phyloP scores from a whole-genome alignment of 2,329 filamentous ascomycete species.

The Phaeosphaeria sp. region DNA sequence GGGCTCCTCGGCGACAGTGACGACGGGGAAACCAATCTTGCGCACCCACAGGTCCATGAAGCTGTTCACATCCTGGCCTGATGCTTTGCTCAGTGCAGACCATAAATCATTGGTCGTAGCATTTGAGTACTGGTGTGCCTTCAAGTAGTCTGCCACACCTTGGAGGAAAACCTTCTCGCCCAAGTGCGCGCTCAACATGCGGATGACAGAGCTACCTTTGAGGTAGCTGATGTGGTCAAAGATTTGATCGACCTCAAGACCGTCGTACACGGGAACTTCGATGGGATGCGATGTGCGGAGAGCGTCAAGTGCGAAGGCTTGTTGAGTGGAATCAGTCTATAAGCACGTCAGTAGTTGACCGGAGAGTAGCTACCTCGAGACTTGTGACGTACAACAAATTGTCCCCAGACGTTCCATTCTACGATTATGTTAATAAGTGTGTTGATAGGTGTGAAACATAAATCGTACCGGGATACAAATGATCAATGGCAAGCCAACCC shows the following conservation, averaged over 20 bases:
- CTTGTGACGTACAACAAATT: constrained; percentile 78
- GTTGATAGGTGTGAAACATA: not conserved
- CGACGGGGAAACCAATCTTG: constrained; percentile 91
- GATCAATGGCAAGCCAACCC: constrained; percentile 89
- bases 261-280: constrained; percentile 91
- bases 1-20: constrained; percentile 83
- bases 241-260: constrained; percentile 95
- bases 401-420: constrained; percentile 97
- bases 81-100: constrained; percentile 85
- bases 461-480: constrained; percentile 76
- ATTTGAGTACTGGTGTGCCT: constrained; percentile 85
- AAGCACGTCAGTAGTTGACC: constrained; percentile 46
- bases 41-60: constrained; percentile 97
- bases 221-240: constrained; percentile 97
- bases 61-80: constrained; percentile 80
- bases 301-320: constrained; percentile 86
- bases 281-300: constrained; percentile 94
- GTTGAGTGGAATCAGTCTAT: constrained; percentile 87
- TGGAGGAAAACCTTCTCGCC: constrained; percentile 87
- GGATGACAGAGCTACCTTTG: constrained; percentile 94
- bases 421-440: constrained; percentile 13
- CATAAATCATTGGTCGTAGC: constrained; percentile 92
- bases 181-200: constrained; percentile 92
- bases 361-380: constrained; percentile 58
- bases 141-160: constrained; percentile 88